phyloP scores from a whole-genome alignment of 83 land plant species.

The Larix sibirica region DNA sequence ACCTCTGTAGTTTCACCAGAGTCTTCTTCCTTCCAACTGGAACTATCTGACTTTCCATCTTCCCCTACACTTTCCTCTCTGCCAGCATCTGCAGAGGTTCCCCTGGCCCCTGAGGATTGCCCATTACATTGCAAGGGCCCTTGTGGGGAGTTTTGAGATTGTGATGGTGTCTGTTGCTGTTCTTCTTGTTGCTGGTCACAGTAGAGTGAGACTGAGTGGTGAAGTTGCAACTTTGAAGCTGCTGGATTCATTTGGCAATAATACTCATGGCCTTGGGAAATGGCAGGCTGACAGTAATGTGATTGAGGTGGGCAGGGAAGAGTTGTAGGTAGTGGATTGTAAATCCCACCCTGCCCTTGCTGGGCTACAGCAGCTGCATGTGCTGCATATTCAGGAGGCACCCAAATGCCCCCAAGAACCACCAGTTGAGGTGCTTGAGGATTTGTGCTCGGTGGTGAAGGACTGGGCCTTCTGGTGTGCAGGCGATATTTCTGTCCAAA shows the following conservation, averaged over 20 bases:
- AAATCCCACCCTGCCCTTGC: slow-evolving; percentile 27
- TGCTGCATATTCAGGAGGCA: slow-evolving; percentile 71
- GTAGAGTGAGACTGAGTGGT: slow-evolving; percentile 25
- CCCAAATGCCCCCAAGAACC: slow-evolving; percentile 86
- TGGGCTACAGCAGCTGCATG: slow-evolving; percentile 34
- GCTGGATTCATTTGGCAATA: slow-evolving; percentile 32
- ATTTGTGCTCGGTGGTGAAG: slow-evolving; percentile 44
- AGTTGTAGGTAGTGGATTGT: slow-evolving; percentile 44
- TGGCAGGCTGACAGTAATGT: slow-evolving; percentile 41
- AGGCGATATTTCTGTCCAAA: slow-evolving; percentile 71
- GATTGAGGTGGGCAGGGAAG: slow-evolving; percentile 22
- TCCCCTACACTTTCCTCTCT: slow-evolving; percentile 52
- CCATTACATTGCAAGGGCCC: slow-evolving; percentile 41
- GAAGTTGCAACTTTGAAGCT: slow-evolving; percentile 20
- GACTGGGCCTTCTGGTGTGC: slow-evolving; percentile 77
- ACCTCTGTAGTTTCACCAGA: background rate
- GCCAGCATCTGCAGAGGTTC: slow-evolving; percentile 20
- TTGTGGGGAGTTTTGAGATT: slow-evolving; percentile 48
- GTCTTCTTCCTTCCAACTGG: slow-evolving; percentile 8
- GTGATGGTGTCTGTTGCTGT: slow-evolving; percentile 28
- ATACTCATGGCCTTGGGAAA: slow-evolving; percentile 34
- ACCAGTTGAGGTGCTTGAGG: slow-evolving; percentile 63
- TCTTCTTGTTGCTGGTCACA: slow-evolving; percentile 20
- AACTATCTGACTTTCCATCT: slow-evolving; percentile 10
- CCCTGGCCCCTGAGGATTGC: slow-evolving; percentile 37